These are phyloP conservation scores for Metschnikowia amazonensis DNA, from an alignment of 805 yeast genomes.

Conservation along the genomic window DNA sequence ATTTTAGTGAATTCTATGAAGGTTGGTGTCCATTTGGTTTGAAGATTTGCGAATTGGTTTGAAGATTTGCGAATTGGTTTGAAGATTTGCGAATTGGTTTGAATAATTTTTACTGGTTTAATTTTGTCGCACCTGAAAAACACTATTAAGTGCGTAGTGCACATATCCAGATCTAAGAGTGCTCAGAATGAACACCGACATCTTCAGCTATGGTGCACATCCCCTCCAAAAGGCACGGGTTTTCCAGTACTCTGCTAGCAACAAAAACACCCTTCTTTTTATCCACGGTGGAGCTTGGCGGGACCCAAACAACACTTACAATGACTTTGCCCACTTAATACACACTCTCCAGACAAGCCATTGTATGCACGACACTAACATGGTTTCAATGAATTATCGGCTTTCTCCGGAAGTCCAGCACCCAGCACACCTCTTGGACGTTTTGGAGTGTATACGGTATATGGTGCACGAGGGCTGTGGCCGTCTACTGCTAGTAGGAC, in stretches of 20 bases:
- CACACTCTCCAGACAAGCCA: conserved; percentile 4
- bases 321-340: conserved; percentile 46
- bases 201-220: conserved; percentile 28
- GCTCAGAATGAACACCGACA: neutral
- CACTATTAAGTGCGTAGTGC: too few species aligned
- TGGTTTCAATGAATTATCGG: conserved; percentile 53
- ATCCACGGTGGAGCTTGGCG: conserved; percentile 93
- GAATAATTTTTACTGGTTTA: too few species aligned
- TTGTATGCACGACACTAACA: conserved; percentile 10
- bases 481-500: conserved; percentile 50
- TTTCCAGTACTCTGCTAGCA: conserved; percentile 18
- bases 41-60: too few species aligned
- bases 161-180: too few species aligned
- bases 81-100: too few species aligned
- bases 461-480: conserved; percentile 23
- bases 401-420: conserved; percentile 59
- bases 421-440: conserved; percentile 61
- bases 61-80: too few species aligned
- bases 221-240: conserved; percentile 30
- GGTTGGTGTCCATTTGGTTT: too few species aligned
- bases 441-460: conserved; percentile 39
- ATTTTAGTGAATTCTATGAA: too few species aligned
- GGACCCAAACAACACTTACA: conserved; percentile 57
- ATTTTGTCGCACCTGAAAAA: too few species aligned
- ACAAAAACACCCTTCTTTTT: conserved; percentile 41